Evolutionary conservation across 2,329 filamentous ascomycete species (phyloP).

Genomic region (Colletotrichum neosansevieriae): DNA sequence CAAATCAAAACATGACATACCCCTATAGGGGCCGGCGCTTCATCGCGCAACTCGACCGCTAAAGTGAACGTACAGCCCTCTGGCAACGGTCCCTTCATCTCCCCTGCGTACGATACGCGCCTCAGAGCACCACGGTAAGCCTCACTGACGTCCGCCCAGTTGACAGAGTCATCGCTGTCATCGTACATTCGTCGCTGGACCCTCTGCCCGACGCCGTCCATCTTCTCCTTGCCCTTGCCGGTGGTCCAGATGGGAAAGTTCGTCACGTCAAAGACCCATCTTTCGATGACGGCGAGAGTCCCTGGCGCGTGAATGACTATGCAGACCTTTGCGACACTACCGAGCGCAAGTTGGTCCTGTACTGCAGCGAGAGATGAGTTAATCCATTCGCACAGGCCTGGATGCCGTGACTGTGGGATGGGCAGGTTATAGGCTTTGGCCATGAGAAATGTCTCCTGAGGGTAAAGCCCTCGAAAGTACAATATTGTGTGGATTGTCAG

Average conservation of each 20-base stretch:
- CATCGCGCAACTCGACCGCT: slow-evolving; percentile 78
- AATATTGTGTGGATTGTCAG: slow-evolving; percentile 88
- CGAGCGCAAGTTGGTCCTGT: slow-evolving; percentile 74
- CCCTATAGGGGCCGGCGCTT: slow-evolving; percentile 68
- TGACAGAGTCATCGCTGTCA: slow-evolving; percentile 50
- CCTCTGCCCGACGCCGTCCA: slow-evolving; percentile 45
- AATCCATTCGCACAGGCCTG: slow-evolving; percentile 87
- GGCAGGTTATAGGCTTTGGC: slow-evolving; percentile 86
- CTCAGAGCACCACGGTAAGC: slow-evolving; percentile 77
- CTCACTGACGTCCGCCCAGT: slow-evolving; percentile 75
- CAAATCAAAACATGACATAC: slow-evolving; percentile 54
- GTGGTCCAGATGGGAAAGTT: slow-evolving; percentile 60
- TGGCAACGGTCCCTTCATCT: slow-evolving; percentile 69
- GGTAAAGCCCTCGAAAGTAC: slow-evolving; percentile 85
- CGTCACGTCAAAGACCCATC: slow-evolving; percentile 71
- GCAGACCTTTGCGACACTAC: slow-evolving; percentile 59
- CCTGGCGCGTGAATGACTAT: slow-evolving; percentile 59
- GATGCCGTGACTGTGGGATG: slow-evolving; percentile 87
- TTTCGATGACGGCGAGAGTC: slow-evolving; percentile 62
- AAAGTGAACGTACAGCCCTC: slow-evolving; percentile 79
- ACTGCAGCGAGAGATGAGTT: slow-evolving; percentile 82
- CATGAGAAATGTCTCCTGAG: slow-evolving; percentile 79
- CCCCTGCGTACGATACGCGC: slow-evolving; percentile 70
- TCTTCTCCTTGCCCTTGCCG: slow-evolving; percentile 34
- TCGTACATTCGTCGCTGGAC: slow-evolving; percentile 42